Conservation (phyloP, 805 yeast genomes). For the Starmerella asiatica region DNA sequence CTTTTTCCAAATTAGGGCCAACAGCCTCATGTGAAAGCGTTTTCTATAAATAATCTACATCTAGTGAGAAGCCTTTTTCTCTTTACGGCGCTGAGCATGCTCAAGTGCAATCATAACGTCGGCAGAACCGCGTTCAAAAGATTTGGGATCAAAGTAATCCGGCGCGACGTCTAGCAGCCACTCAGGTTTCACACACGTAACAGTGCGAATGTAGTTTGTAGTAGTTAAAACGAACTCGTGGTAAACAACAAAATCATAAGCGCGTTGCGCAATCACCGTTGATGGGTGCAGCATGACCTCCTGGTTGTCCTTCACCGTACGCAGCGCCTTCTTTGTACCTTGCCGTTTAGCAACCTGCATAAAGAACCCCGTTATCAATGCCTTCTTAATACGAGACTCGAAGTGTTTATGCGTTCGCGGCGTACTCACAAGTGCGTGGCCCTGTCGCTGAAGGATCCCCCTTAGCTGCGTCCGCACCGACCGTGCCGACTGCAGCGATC, state of each 20-base stretch:
- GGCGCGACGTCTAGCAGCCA: slow-evolving; percentile 81
- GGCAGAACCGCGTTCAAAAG: slow-evolving; percentile 57
- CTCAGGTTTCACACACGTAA: slow-evolving; percentile 78
- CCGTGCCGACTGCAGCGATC: slow-evolving; percentile 76
- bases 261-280: slow-evolving; percentile 65
- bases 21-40: too few relatives aligned
- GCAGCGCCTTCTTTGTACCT: slow-evolving; percentile 52
- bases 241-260: slow-evolving; percentile 86
- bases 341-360: slow-evolving; percentile 96
- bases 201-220: slow-evolving; percentile 87
- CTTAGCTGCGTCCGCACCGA: slow-evolving; percentile 73
- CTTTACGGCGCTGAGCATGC: slow-evolving; percentile 32
- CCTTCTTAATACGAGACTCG: slow-evolving; percentile 69
- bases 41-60: too few relatives aligned
- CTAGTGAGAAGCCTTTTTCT: too few relatives aligned
- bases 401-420: slow-evolving; percentile 51
- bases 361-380: slow-evolving; percentile 84
- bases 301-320: slow-evolving; percentile 90
- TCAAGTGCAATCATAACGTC: slow-evolving; percentile 60
- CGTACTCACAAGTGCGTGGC: slow-evolving; percentile 57
- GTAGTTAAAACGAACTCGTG: slow-evolving; percentile 91
- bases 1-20: too few relatives aligned
- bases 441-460: slow-evolving; percentile 70
- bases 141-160: slow-evolving; percentile 47
- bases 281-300: slow-evolving; percentile 91